Evolutionary conservation across 352 stramenopile genomes (phyloP).

Genomic region (Phytophthora citricola): DNA sequence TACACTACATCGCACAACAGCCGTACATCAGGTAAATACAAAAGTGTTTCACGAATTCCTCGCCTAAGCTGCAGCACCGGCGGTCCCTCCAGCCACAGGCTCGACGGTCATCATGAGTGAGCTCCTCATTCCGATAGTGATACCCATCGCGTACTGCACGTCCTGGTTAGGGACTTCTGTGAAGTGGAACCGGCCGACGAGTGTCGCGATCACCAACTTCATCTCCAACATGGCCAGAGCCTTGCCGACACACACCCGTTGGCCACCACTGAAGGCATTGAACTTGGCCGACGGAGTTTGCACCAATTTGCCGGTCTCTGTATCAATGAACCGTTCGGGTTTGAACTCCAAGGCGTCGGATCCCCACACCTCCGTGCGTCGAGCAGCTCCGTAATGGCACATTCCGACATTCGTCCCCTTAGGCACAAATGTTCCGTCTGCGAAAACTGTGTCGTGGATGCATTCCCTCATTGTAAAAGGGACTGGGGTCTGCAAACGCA

Average conservation of each 20-base stretch:
- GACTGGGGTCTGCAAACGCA: constrained; percentile 68
- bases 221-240: constrained; percentile 77
- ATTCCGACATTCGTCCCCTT: constrained; percentile 57
- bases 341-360: constrained; percentile 50
- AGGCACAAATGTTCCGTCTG: constrained; percentile 73
- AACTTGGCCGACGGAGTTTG: constrained; percentile 64
- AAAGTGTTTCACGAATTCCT: not conserved
- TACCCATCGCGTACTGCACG: constrained; percentile 40
- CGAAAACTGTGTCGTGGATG: constrained; percentile 54
- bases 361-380: constrained; percentile 63
- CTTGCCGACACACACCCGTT: constrained; percentile 70
- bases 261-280: constrained; percentile 71
- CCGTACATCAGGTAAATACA: constrained; percentile 7
- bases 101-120: constrained; percentile 39
- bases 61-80: constrained; percentile 18
- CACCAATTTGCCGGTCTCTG: constrained; percentile 39
- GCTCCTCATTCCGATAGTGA: constrained; percentile 53
- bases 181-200: constrained; percentile 62
- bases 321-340: constrained; percentile 58
- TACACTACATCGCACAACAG: no score
- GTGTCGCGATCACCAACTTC: constrained; percentile 58
- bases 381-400: constrained; percentile 58
- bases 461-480: constrained; percentile 42
- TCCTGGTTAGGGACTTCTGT: constrained; percentile 33
- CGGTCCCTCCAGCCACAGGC: constrained; percentile 5